A percentile compares a stretch with the other conserved stretches of the same genome.
phyloP scores from a whole-genome alignment of 495 filamentous ascomycete genomes.

The Symbiotaphrina buchneri region DNA sequence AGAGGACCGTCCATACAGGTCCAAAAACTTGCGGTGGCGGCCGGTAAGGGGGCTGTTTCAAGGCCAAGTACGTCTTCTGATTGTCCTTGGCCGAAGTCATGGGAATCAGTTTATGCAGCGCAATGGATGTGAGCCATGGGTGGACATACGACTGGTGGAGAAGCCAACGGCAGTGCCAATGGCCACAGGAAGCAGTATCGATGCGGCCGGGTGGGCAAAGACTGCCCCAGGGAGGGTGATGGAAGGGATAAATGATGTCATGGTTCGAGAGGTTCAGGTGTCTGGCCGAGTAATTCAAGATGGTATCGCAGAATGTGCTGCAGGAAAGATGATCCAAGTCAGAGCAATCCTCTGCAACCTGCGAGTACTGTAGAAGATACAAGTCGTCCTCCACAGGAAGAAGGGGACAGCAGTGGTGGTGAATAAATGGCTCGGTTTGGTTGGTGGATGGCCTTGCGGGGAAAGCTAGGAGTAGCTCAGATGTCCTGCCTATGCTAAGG shows the following conservation, averaged over 20 bases:
- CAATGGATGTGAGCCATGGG: neutral
- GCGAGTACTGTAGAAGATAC: no score
- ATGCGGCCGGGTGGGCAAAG: constrained; percentile 40
- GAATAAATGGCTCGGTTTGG: no score
- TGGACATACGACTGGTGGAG: constrained; percentile 26
- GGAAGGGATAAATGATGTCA: constrained; percentile 15
- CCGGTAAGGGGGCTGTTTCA: constrained; percentile 59
- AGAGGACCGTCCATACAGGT: constrained; percentile 70
- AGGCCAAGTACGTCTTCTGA: constrained; percentile 34
- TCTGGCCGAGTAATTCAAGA: no score
- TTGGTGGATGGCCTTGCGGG: no score
- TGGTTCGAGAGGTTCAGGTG: neutral
- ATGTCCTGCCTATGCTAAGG: no score
- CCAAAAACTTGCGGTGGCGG: constrained; percentile 68
- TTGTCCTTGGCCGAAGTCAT: constrained; percentile 25
- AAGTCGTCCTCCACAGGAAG: no score
- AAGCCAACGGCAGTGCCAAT: constrained; percentile 42
- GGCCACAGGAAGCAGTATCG: constrained; percentile 44
- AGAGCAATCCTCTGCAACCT: no score
- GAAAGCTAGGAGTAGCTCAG: no score
- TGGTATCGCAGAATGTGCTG: constrained; percentile 5
- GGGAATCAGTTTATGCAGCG: constrained; percentile 7
- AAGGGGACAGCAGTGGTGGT: no score
- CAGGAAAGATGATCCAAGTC: constrained; percentile 8
- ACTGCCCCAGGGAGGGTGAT: constrained; percentile 35